Conservation (phyloP, 768 basidiomycete genomes). For the Amylocystis lapponica region DNA sequence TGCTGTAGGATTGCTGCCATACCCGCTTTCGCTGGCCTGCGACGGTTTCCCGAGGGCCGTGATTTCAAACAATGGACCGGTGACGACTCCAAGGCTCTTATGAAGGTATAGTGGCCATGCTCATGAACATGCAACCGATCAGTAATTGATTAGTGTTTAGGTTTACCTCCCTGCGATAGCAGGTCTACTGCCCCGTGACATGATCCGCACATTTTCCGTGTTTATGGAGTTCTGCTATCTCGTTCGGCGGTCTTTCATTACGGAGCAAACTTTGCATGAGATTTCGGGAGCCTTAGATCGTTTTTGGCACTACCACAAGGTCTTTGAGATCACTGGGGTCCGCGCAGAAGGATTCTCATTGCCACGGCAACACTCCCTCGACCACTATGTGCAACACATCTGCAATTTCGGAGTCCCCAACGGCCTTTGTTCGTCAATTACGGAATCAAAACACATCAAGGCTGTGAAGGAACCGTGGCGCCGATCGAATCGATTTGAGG, state of each 20-base stretch:
- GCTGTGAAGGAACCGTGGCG: constrained; percentile 19
- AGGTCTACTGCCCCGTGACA: constrained; percentile 11
- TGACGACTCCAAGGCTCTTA: constrained; percentile 22
- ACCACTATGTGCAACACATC: constrained; percentile 6
- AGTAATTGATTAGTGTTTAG: constrained; percentile 3
- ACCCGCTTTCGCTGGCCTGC: constrained; percentile 15
- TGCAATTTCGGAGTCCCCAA: constrained; percentile 13
- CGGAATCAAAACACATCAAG: constrained; percentile 17
- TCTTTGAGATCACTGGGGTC: constrained; percentile 5
- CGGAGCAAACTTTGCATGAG: background rate
- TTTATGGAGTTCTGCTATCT: constrained; percentile 23
- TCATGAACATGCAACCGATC: background rate
- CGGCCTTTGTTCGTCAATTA: constrained; percentile 19
- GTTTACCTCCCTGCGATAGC: constrained; percentile 19
- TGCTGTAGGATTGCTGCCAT: constrained; percentile 16
- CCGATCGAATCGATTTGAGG: constrained; percentile 10
- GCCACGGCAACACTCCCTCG: constrained; percentile 14
- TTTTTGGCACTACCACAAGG: background rate
- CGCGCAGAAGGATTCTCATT: constrained; percentile 9
- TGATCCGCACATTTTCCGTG: constrained; percentile 10
- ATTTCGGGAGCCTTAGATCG: background rate
- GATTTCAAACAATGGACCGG: constrained; percentile 25
- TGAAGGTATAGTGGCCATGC: constrained; percentile 15
- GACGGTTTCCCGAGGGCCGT: constrained; percentile 17
- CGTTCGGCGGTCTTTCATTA: background rate